Evolutionary conservation across 2,329 filamentous ascomycete genomes (phyloP), one percentile per base, ranked within the genome.

Genomic region (Aspergillus fructus): DNA sequence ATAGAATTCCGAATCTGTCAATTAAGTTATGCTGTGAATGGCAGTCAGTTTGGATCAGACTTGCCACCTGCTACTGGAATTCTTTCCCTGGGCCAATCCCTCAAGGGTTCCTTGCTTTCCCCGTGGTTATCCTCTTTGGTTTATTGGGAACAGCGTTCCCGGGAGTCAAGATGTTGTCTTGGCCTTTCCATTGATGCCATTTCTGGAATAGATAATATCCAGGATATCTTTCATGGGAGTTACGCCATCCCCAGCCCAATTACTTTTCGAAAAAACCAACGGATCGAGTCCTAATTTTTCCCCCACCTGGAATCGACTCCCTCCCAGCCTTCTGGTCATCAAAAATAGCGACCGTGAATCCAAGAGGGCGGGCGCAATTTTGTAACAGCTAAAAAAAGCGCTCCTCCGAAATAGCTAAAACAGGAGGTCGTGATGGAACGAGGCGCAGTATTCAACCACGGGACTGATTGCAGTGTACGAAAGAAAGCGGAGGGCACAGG

Each of bases 401-500:
- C 33, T 40, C 7, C 9, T 15, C 23, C 21, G 17, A 33, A 40
- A 24, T 12, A 41, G 5, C 34, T 30, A 50, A 53, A 47, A 58
- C 41, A 27, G 27, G 33, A 41, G 27, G 41, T 37, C 12, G 24
- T 39, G 23, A 41, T 19, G 37, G 37, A 33, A 49, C 15, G 53
- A 33, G 59, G 59, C 59, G 54, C 59, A 59, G 54, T 27, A 33
- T 21, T 52, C 34, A 42, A 51, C 54, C 33, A 52, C 34, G 19
- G 34, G 43, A 48, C 6, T 13, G 37, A 19, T 17, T 34, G n/a
- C 33, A 8, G 45, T n/a, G 27, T 30, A 51, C 41, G 41, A 50
- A 49, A 45, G 39, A 50, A 33, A 17, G n/a, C 33, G 24, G 46
- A 51, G 17, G 21, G 13, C 6, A 12, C 19, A 46, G 13, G 24